A percentile compares a stretch with the other conserved stretches of the same genome.
Evolutionary conservation across 2,329 filamentous ascomycete species (phyloP).

Genomic region (Penicillium sp.): DNA sequence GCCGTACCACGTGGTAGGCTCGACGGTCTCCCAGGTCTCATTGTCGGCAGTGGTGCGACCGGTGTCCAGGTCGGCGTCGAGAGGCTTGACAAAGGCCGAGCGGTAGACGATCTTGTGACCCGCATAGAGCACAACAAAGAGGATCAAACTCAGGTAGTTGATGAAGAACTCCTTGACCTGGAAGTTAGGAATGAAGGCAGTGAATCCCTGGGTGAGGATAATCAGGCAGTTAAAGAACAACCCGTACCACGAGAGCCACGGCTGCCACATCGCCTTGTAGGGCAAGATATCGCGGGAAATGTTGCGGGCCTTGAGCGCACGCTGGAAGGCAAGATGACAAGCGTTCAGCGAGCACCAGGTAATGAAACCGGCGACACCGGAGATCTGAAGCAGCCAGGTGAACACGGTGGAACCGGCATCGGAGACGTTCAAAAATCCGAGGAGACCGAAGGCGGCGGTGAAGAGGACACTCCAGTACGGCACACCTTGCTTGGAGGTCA

Average conservation of each 20-base stretch:
- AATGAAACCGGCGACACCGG: constrained; percentile 37
- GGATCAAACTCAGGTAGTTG: constrained; percentile 64
- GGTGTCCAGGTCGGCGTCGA: constrained; percentile 48
- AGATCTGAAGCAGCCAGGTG: constrained; percentile 37
- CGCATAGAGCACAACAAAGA: constrained; percentile 61
- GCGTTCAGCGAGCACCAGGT: constrained; percentile 41
- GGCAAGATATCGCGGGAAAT: constrained; percentile 63
- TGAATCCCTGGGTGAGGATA: constrained; percentile 68
- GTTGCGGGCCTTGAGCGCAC: constrained; percentile 56
- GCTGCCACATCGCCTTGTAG: constrained; percentile 64
- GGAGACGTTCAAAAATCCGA: constrained; percentile 70
- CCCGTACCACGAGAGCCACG: constrained; percentile 66
- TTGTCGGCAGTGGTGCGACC: constrained; percentile 40
- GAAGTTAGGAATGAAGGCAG: constrained; percentile 64
- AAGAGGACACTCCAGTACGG: constrained; percentile 47
- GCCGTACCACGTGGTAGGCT: constrained; percentile 32
- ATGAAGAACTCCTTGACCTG: constrained; percentile 62
- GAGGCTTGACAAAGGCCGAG: constrained; percentile 38
- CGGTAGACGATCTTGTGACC: constrained; percentile 58
- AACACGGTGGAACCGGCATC: constrained; percentile 64
- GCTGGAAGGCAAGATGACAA: constrained; percentile 67
- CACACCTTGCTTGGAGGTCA: constrained; percentile 44
- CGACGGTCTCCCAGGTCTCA: constrained; percentile 37
- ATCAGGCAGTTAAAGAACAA: constrained; percentile 67
- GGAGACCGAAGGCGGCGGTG: constrained; percentile 57